Base-by-base conservation (phyloP, 257 asterid genomes). In the Solanum gandarillasii region DNA sequence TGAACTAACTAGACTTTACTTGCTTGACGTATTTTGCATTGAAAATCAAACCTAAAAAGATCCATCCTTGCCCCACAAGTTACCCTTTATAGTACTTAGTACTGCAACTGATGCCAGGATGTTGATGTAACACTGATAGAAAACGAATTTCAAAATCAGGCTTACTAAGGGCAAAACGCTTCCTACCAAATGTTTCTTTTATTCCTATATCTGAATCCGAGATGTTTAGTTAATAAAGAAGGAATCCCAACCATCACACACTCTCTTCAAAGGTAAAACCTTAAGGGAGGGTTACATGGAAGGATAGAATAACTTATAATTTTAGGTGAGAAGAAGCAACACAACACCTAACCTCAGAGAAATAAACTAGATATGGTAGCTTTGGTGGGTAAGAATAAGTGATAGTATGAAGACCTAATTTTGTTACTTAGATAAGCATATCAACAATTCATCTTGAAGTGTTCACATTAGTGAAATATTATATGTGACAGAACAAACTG, bases 21-120 rank as follows among this genome's bases (percentile, higher is more conserved):
- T 81, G 85, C 27, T 79, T 84, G n/a, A 7, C 20, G 82, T 38
- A 5, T 46, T 46, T 81, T 46, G 41, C 79, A 29, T 83, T 39
- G 25, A 76, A 86, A 90, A 82, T 68, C 89, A 71, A 83, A 88
- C 89, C 91, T 81, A 68, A 85, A 70, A 86, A 58, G 71, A 27
- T 79, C 55, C 79, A 86, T 41, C 20, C 88, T 87, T 82, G 43
- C 68, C 76, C 88, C 75, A 72, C 87, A 88, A 87, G 86, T 68
- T 85, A 87, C 43, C 74, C 46, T 35, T 43, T 21, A 14, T 36
- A 86, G n/a, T 70, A 70, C 34, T 4, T 41, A 23, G 23, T 86
- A 21, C 4, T 16, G 38, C 35, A 70, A 14, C 39, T 71, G 78
- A 71, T 7, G 41, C 41, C 41, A 21, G 27, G 29, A 62, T 62